phyloP scores from a whole-genome alignment of 495 filamentous ascomycete species.

The Penicillium egyptiacum region DNA sequence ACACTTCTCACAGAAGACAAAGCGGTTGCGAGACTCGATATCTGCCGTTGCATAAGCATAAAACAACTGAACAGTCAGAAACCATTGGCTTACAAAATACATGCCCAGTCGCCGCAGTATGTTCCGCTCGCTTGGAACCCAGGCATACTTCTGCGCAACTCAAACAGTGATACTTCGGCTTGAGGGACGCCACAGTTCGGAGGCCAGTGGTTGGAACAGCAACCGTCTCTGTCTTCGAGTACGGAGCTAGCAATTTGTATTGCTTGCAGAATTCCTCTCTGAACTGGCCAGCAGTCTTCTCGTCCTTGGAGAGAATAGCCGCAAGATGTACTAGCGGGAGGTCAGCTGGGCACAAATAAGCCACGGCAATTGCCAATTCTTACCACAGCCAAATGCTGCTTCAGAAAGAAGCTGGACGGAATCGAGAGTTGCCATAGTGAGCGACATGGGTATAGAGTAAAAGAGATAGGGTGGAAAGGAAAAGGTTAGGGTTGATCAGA shows the following conservation, averaged over 20 bases:
- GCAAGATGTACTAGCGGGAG: constrained; percentile 42
- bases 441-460: constrained; percentile 11
- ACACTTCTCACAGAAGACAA: constrained; percentile 80
- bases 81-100: constrained; percentile 38
- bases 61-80: background rate
- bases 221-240: constrained; percentile 28
- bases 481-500: constrained; percentile 7
- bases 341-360: constrained; percentile 17
- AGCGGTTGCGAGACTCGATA: constrained; percentile 76
- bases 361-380: constrained; percentile 16
- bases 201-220: constrained; percentile 28
- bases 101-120: constrained; percentile 46
- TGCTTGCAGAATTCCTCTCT: constrained; percentile 40
- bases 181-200: constrained; percentile 31
- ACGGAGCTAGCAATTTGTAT: constrained; percentile 32
- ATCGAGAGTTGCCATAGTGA: constrained; percentile 38
- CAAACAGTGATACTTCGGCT: constrained; percentile 46
- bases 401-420: constrained; percentile 41
- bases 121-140: constrained; percentile 36
- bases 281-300: constrained; percentile 38
- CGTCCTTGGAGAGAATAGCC: constrained; percentile 30
- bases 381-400: constrained; percentile 50
- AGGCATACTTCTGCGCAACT: constrained; percentile 39
- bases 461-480: constrained; percentile 6
- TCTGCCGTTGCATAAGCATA: constrained; percentile 49